Percentiles rank a stretch among this genome's conserved stretches.
These are phyloP conservation scores for Haplosporangium sp. DNA, from an alignment of 371 early-diverging fungal genomes.

Conservation along the genomic window DNA sequence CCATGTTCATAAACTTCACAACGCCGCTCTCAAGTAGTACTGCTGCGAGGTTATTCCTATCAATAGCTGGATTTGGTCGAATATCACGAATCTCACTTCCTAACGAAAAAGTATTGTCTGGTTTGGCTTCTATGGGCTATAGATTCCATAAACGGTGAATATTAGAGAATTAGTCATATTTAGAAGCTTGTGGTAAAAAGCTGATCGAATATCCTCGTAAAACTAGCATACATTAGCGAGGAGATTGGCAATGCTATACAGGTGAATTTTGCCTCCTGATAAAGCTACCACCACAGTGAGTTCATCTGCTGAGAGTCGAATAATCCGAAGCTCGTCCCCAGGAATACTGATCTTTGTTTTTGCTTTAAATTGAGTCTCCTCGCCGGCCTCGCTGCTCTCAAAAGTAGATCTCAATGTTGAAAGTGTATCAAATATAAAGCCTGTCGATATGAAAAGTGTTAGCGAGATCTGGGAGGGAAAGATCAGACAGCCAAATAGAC, in stretches of 20 bases:
- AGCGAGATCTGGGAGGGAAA: background rate
- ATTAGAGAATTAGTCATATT: background rate
- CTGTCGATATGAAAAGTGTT: slow-evolving; percentile 7
- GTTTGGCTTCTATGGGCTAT: slow-evolving; percentile 20
- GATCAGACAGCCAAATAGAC: background rate
- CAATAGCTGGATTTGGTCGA: slow-evolving; percentile 39
- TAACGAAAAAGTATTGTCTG: slow-evolving; percentile 7
- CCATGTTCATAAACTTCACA: slow-evolving; percentile 24
- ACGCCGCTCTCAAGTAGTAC: slow-evolving; percentile 23
- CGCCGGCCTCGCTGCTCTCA: slow-evolving; percentile 17
- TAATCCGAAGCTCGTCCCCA: slow-evolving; percentile 19
- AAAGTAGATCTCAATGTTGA: slow-evolving; percentile 30
- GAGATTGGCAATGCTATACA: slow-evolving; percentile 33
- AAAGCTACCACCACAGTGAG: slow-evolving; percentile 28
- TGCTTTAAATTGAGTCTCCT: slow-evolving; percentile 19
- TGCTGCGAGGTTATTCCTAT: slow-evolving; percentile 32
- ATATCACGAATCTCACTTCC: slow-evolving; percentile 34
- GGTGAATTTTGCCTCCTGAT: slow-evolving; percentile 15
- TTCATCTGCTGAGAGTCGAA: slow-evolving; percentile 48
- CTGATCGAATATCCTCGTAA: background rate
- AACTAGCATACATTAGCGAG: slow-evolving; percentile 26
- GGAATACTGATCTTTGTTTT: slow-evolving; percentile 24
- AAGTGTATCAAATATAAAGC: slow-evolving; percentile 40
- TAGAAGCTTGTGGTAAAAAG: background rate
- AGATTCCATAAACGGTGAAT: background rate